A percentile compares a stretch with the other conserved stretches of the same genome.
phyloP scores from a whole-genome alignment of 1,139 yeast species.

The Pichia sp. region DNA sequence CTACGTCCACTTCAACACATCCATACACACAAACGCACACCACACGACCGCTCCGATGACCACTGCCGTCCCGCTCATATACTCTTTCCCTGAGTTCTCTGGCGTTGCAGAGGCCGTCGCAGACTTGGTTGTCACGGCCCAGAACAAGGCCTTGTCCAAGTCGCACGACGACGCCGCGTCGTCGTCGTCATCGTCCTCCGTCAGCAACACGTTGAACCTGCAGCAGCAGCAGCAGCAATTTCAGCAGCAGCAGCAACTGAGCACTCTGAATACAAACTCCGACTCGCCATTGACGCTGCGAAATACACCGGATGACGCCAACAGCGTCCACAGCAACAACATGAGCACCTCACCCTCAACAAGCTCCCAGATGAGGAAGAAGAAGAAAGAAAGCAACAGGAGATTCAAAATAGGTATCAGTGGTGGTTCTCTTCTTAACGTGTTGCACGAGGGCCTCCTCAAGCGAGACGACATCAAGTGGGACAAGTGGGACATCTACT shows the following conservation, averaged over 20 bases:
- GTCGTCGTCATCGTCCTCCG: neutral
- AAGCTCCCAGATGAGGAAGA: constrained; percentile 32
- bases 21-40: neutral
- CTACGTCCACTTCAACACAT: neutral
- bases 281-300: neutral
- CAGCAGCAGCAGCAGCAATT: constrained; percentile 3
- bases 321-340: neutral
- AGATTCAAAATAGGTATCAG: constrained; percentile 87
- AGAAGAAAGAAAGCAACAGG: constrained; percentile 48
- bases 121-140: constrained; percentile 80
- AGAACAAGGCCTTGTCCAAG: constrained; percentile 53
- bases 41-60: constrained; percentile 49
- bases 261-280: neutral
- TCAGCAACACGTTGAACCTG: neutral
- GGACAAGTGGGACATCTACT: constrained; percentile 94
- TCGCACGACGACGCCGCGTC: constrained; percentile 4
- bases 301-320: constrained; percentile 1
- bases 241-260: constrained; percentile 7
- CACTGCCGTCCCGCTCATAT: constrained; percentile 86
- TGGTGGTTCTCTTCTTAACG: constrained; percentile 88
- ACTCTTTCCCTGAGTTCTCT: constrained; percentile 81
- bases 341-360: constrained; percentile 11
- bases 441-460: constrained; percentile 78
- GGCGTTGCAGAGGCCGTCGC: constrained; percentile 96
- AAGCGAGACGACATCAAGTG: constrained; percentile 68